Conservation (phyloP, 805 yeast genomes). For the Cyberlindnera mycetangii region DNA sequence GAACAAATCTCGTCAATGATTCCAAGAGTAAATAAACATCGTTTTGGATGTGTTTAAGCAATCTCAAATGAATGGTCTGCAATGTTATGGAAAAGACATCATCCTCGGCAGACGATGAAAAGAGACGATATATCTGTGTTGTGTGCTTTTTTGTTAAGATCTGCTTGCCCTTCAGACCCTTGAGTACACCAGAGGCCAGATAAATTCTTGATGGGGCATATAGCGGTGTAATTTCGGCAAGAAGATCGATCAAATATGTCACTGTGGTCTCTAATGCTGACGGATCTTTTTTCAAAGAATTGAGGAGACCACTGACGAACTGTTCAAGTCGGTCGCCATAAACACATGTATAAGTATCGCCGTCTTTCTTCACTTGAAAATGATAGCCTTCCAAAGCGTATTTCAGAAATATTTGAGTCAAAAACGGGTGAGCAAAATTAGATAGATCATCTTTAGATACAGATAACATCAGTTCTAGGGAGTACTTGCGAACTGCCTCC, state of each 20-base stretch:
- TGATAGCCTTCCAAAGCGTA: slow-evolving; percentile 62
- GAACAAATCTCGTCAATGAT: slow-evolving; percentile 22
- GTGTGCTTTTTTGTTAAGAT: slow-evolving; percentile 30
- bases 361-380: slow-evolving; percentile 42
- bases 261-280: slow-evolving; percentile 30
- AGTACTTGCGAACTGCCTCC: slow-evolving; percentile 71
- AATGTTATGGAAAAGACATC: slow-evolving; percentile 46
- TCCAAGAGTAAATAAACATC: slow-evolving; percentile 22
- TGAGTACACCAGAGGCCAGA: slow-evolving; percentile 50
- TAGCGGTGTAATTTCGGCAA: slow-evolving; percentile 45
- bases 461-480: slow-evolving; percentile 52
- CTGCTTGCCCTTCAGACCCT: slow-evolving; percentile 41
- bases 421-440: slow-evolving; percentile 43
- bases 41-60: slow-evolving; percentile 39
- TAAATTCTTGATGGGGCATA: slow-evolving; percentile 74
- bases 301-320: slow-evolving; percentile 39
- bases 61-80: slow-evolving; percentile 50
- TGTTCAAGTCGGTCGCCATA: slow-evolving; percentile 51
- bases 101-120: slow-evolving; percentile 44
- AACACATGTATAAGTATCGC: slow-evolving; percentile 42
- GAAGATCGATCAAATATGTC: slow-evolving; percentile 37
- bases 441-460: slow-evolving; percentile 45
- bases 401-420: slow-evolving; percentile 48
- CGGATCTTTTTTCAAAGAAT: slow-evolving; percentile 33
- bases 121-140: slow-evolving; percentile 32